These are phyloP conservation scores for Ampelomyces quisqualis DNA, from an alignment of 2,329 filamentous ascomycete genomes.

Conservation along the genomic window DNA sequence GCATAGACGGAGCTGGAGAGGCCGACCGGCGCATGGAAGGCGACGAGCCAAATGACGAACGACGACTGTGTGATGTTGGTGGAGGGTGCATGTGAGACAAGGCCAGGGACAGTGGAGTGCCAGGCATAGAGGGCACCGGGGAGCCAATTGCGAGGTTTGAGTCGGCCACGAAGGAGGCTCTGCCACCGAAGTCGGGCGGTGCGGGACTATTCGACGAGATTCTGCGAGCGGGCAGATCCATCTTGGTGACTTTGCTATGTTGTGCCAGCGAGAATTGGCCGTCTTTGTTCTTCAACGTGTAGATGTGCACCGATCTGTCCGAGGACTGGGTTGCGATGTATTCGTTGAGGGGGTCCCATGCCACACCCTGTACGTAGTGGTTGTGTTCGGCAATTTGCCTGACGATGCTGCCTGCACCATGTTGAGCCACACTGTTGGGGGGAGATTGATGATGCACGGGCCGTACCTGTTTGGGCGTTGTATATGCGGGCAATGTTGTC, in stretches of 20 bases:
- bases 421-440: no score
- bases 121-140: constrained; percentile 85
- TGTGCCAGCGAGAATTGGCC: constrained; percentile 85
- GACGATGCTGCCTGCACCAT: constrained; percentile 50
- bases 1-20: constrained; percentile 90
- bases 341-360: constrained; percentile 97
- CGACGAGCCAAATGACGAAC: constrained; percentile 86
- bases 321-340: constrained; percentile 98
- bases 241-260: constrained; percentile 79
- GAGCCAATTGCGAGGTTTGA: constrained; percentile 64
- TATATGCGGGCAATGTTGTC: constrained; percentile 98
- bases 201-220: constrained; percentile 92
- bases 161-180: constrained; percentile 62
- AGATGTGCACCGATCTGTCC: constrained; percentile 96
- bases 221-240: constrained; percentile 87
- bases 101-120: constrained; percentile 85
- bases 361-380: constrained; percentile 96
- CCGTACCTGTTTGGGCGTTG: constrained; percentile 82
- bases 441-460: no score
- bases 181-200: constrained; percentile 74
- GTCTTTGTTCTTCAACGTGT: constrained; percentile 93
- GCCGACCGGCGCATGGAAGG: constrained; percentile 80
- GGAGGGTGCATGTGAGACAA: constrained; percentile 91
- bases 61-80: constrained; percentile 83
- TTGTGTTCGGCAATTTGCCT: constrained; percentile 96